These are phyloP conservation scores for Antitrichia curtipendula DNA, from an alignment of 225 moss, liverwort and hornwort species.

Conservation along the genomic window DNA sequence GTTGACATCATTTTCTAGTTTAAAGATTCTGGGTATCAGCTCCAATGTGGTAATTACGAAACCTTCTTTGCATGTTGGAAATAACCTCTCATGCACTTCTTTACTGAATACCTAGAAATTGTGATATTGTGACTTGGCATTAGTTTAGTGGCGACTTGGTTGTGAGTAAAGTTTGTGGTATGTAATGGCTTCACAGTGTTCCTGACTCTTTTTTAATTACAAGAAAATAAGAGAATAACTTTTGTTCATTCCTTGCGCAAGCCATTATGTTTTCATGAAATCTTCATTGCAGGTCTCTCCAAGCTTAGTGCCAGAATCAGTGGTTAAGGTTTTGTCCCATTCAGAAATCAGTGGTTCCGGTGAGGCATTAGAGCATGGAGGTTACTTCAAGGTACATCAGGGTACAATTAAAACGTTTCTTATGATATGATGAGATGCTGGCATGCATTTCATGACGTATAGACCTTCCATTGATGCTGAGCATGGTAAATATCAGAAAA, in stretches of 20 bases:
- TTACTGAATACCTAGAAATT: not conserved
- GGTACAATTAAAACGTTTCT: not conserved
- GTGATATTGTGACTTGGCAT: not conserved
- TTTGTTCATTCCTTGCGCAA: not conserved
- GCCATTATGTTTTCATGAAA: not conserved
- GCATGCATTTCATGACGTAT: not conserved
- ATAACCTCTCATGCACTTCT: not conserved
- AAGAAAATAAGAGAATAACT: not conserved
- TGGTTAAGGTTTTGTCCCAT: constrained; percentile 17
- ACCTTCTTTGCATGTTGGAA: not conserved
- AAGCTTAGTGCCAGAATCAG: constrained; percentile 12
- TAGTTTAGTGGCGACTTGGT: not conserved
- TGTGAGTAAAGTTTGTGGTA: not conserved
- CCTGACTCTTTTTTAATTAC: not conserved
- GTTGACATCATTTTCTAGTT: constrained; percentile 23
- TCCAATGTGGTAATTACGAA: constrained; percentile 27
- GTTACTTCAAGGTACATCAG: constrained; percentile 69
- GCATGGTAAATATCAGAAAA: not conserved
- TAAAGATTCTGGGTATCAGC: constrained; percentile 56
- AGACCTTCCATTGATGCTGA: not conserved
- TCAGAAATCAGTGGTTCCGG: constrained; percentile 60
- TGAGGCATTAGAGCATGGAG: constrained; percentile 45
- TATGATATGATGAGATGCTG: not conserved
- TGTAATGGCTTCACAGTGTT: not conserved
- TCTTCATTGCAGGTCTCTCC: constrained; percentile 28